Evolutionary conservation across 163 green algal species (phyloP).

Genomic region (Prototheca cutis): DNA sequence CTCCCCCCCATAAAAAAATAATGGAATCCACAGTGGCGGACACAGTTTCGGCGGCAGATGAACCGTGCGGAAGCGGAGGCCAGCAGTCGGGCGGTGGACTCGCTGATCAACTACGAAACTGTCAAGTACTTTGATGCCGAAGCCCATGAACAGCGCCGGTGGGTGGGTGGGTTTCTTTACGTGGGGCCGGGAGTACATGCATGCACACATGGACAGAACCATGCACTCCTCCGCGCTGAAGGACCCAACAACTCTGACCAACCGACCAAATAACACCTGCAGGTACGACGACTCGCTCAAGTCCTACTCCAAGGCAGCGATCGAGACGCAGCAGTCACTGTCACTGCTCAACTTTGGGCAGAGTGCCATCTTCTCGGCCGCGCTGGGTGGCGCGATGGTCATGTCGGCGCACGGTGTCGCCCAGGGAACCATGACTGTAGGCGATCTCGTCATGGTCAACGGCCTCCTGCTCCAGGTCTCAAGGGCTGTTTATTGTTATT

Average conservation of each 20-base stretch:
- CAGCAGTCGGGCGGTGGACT: conserved; percentile 64
- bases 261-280: too few relatives aligned
- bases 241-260: too few relatives aligned
- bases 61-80: conserved; percentile 66
- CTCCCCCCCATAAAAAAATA: too few relatives aligned
- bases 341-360: conserved; percentile 91
- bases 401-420: conserved; percentile 53
- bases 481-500: too few relatives aligned
- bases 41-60: conserved; percentile 51
- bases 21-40: conserved; percentile 72
- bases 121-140: conserved; percentile 91
- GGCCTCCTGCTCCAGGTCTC: conserved; percentile 91
- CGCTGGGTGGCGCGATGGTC: conserved; percentile 71
- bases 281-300: conserved; percentile 63
- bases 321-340: conserved; percentile 79
- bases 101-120: conserved; percentile 94
- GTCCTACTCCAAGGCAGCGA: conserved; percentile 64
- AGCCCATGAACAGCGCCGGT: conserved; percentile 52
- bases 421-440: conserved; percentile 72
- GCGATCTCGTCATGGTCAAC: conserved; percentile 98
- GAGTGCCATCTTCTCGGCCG: conserved; percentile 77
- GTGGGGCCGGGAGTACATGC: too few relatives aligned
- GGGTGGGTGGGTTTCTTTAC: too few relatives aligned
- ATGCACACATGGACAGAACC: too few relatives aligned
- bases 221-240: too few relatives aligned